Evolutionary conservation across 257 asterid genomes (phyloP).

Genomic region (Forsythia suspensa): DNA sequence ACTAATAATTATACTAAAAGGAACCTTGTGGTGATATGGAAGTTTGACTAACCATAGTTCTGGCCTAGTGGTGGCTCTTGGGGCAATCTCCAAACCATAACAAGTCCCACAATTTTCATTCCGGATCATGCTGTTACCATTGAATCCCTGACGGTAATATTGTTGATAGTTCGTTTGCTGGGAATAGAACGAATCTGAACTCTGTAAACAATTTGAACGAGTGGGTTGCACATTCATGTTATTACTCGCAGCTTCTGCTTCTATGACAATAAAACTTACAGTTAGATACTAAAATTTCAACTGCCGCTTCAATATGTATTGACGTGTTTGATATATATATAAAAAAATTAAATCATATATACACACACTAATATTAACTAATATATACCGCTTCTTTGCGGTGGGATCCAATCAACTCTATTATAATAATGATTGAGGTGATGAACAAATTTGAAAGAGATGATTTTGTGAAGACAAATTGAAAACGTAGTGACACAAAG

Average conservation of each 20-base stretch:
- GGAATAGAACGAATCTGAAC: neutral
- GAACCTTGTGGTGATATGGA: neutral
- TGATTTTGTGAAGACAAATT: too few species aligned
- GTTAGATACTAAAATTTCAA: neutral
- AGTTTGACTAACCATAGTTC: conserved; percentile 18
- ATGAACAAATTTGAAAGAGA: too few species aligned
- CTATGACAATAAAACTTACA: conserved; percentile 12
- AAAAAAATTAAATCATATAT: too few species aligned
- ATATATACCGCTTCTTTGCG: too few species aligned
- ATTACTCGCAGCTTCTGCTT: conserved; percentile 17
- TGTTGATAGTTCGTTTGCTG: neutral
- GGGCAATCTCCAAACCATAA: neutral
- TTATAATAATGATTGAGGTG: too few species aligned
- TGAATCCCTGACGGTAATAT: conserved; percentile 10
- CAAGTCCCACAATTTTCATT: neutral
- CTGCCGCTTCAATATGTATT: too few species aligned
- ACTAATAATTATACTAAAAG: neutral
- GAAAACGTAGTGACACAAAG: too few species aligned
- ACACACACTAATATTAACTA: too few species aligned
- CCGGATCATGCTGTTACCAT: neutral
- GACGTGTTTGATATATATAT: too few species aligned
- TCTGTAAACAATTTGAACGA: conserved; percentile 2
- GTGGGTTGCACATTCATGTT: conserved; percentile 23
- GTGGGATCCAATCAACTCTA: too few species aligned
- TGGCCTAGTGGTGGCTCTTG: neutral